These are phyloP conservation scores for Cokeromyces recurvatus DNA, from an alignment of 371 early-diverging fungal species.

Conservation along the genomic window DNA sequence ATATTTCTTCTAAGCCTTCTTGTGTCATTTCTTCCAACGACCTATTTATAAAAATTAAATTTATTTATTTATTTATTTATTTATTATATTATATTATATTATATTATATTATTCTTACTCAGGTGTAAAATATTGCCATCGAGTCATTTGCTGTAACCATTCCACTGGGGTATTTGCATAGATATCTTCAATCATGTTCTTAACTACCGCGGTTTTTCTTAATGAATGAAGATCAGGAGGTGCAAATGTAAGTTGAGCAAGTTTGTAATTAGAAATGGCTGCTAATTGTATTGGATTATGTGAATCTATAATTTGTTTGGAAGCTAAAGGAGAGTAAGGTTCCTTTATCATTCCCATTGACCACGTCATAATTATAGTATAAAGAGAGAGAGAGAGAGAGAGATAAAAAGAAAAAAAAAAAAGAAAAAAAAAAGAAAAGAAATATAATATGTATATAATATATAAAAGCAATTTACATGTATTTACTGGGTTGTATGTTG, in stretches of 20 bases:
- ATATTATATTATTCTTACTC: constrained; percentile 27
- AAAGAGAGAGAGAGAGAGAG: neutral
- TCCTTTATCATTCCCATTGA: neutral
- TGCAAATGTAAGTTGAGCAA: constrained; percentile 54
- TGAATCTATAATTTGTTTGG: constrained; percentile 5
- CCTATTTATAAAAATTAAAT: constrained; percentile 8
- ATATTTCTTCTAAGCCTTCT: constrained; percentile 40
- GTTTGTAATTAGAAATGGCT: constrained; percentile 48
- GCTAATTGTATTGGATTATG: constrained; percentile 48
- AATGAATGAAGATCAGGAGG: constrained; percentile 44
- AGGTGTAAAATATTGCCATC: constrained; percentile 48
- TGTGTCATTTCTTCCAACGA: constrained; percentile 46
- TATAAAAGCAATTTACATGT: neutral
- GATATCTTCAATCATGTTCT: constrained; percentile 40
- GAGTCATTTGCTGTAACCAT: constrained; percentile 51
- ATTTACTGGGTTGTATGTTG: too few species aligned
- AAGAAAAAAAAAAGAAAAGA: neutral
- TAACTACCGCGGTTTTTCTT: constrained; percentile 44
- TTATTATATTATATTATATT: neutral
- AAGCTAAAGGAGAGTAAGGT: constrained; percentile 1
- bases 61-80: neutral
- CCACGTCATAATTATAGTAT: too few species aligned
- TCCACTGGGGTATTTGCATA: constrained; percentile 42
- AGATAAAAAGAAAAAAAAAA: constrained; percentile 3
- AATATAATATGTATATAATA: neutral